Conservation (phyloP, 805 yeast genomes). For the Sugiyamaella chiloensis region DNA sequence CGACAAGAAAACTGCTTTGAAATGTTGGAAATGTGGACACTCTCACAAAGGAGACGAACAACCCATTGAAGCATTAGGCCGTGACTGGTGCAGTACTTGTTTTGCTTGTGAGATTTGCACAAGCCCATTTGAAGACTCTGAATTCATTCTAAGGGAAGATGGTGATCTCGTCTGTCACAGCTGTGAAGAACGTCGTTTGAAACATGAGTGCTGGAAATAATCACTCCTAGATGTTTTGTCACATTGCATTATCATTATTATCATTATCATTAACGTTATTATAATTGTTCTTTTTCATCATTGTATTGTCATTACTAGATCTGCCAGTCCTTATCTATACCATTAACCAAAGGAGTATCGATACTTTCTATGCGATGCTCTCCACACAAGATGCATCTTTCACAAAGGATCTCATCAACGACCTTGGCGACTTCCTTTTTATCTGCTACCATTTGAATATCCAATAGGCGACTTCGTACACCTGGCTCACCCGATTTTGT, state of each 20-base stretch:
- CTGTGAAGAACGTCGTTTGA: constrained; percentile 27
- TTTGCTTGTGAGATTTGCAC: constrained; percentile 33
- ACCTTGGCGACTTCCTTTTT: constrained; percentile 19
- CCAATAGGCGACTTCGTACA: constrained; percentile 59
- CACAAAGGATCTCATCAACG: constrained; percentile 52
- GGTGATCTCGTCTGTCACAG: constrained; percentile 30
- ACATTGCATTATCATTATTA: background rate
- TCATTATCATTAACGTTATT: background rate
- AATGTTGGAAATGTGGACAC: constrained; percentile 34
- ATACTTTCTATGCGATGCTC: constrained; percentile 68
- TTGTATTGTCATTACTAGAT: too few relatives aligned
- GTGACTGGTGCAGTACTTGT: constrained; percentile 33
- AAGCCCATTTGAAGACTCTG: constrained; percentile 26
- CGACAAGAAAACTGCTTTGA: constrained; percentile 24
- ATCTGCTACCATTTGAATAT: constrained; percentile 39
- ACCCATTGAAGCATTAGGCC: constrained; percentile 30
- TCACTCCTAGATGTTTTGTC: too few relatives aligned
- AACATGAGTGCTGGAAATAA: constrained; percentile 24
- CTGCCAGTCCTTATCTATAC: constrained; percentile 12
- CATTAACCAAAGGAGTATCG: constrained; percentile 55
- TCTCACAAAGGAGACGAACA: constrained; percentile 20
- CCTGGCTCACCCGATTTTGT: constrained; percentile 63
- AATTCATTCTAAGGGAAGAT: constrained; percentile 32
- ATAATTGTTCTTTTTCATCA: constrained; percentile 11
- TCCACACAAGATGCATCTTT: constrained; percentile 77